Base-by-base conservation (phyloP, 208 protist species). In the Sergeia podlipaevii region DNA sequence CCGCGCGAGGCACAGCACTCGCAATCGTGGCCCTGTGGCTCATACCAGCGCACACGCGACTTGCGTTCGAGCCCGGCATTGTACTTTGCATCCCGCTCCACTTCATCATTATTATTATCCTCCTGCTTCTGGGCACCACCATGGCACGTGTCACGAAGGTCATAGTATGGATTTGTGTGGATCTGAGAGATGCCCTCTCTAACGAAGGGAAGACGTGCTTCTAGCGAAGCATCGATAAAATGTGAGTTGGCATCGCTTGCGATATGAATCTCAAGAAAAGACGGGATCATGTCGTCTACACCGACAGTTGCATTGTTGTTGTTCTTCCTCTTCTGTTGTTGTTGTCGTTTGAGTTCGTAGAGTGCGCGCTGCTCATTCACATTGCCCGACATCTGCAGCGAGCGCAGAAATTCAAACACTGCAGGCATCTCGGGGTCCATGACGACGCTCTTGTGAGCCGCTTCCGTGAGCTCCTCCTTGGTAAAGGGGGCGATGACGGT, bases 91-190 rank as follows among this genome's bases (percentile, higher is more conserved):
- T 80, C 68, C n/a, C 80, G 70, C 47, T 66, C 72, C 17, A 63
- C 72, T 65, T 87, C 80, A 33, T 81, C 74, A 41, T 70, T 54
- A 10, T 23, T 11, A 21, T 61, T 42, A 6, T 24, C 27, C 27
- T 55, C 49, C 15, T 11, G 15, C 42, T 11, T 13, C 42, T 11
- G 11, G 10, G 11, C 15, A 18, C 11, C 18, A 5, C 34, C 44
- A 18, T 18, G 29, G 26, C 4, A 1, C 15, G n/a, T n/a, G n/a
- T n/a, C n/a, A n/a, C n/a, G n/a, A 6, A 92, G 52, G 36, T 85
- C 72, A 41, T 85, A 74, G 75, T 85, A 90, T 2, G 84, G 64
- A 55, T 95, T 95, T 65, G 70, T 86, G 79, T 91, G 84, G 36
- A 95, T 88, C 71, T 91, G 80, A 20, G 74, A 69, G 38, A 95